Evolutionary conservation across 1,284 basidiomycete species (phyloP).

Genomic region (Ustilago loliicola): DNA sequence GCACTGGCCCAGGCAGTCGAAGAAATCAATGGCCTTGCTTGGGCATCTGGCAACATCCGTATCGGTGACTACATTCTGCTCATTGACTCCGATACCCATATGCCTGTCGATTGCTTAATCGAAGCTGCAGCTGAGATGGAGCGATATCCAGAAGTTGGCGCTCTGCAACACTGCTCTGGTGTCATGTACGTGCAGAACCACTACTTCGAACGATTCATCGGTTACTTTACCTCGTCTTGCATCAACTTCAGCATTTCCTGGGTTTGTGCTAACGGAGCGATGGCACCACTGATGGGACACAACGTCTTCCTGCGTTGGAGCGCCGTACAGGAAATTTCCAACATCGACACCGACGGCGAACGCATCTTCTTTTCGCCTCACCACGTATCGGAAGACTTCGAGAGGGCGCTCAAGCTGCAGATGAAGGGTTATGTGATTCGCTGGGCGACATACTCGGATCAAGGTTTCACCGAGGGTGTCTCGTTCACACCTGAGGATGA

Average conservation of each 20-base stretch:
- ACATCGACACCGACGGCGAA: conserved; percentile 77
- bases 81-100: conserved; percentile 83
- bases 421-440: conserved; percentile 78
- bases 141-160: conserved; percentile 81
- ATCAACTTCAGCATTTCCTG: conserved; percentile 69
- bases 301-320: conserved; percentile 88
- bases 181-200: conserved; percentile 87
- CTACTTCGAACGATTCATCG: conserved; percentile 88
- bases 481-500: conserved; percentile 81
- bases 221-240: conserved; percentile 76
- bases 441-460: conserved; percentile 85
- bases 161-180: conserved; percentile 84
- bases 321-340: conserved; percentile 83
- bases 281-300: conserved; percentile 85
- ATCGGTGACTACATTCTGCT: conserved; percentile 61
- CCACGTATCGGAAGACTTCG: conserved; percentile 86
- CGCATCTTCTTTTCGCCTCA: conserved; percentile 84
- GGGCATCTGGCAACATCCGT: conserved; percentile 47
- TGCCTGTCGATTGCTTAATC: conserved; percentile 86
- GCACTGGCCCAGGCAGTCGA: not conserved
- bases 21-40: not conserved
- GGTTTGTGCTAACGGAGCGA: conserved; percentile 70
- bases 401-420: conserved; percentile 77
- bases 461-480: conserved; percentile 89
- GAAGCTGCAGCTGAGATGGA: conserved; percentile 86